Evolutionary conservation across 1,284 basidiomycete species (phyloP), one percentile per base, ranked within the genome.

Genomic region (Wallemia ichthyophaga): DNA sequence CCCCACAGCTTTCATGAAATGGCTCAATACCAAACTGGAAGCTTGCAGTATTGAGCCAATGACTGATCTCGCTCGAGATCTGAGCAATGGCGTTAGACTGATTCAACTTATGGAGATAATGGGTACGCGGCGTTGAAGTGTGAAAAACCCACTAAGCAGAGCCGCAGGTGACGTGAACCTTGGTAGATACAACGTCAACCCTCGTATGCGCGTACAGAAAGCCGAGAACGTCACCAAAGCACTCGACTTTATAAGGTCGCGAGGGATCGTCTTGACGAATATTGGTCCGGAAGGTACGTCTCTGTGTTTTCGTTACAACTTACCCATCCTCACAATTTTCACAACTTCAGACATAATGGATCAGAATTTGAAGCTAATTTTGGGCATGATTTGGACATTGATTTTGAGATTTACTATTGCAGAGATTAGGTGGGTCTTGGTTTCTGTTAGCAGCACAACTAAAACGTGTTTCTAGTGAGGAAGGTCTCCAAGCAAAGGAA

Each of bases 201-300:
- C 92, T 0, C 76, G 80, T 48, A 89, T 95, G 76, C 79, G 91
- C 56, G 81, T 98, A 0, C 92, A 98, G 70, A 95, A 91, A 68
- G 89, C 89, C 1, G 92, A 98, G 75, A 98, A 98, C 69, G 91
- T 94, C 58, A 91, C 89, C 70, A 87, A 86, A 68, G 92, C 92
- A 0, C 72, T 98, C 37, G 85, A 92, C 64, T 95, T 95, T 70
- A 95, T 98, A 69, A 83, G 82, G 57, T 85, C 85, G 53, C 76
- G 91, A 65, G 92, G 91, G 5, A 87, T 98, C 59, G 91, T 92
- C 66, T 74, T 98, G 62, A 98, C 92, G 27, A 98, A 96, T 69
- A 95, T 98, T 60, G 91, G 92, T 56, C 83, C 88, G 5, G 88
- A 92, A 77, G 86, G 86, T 82, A 24, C 57, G 24, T 21, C 15